Evolutionary conservation across 495 filamentous ascomycete genomes (phyloP), one percentile per base, ranked within the genome.

Genomic region (Bacidia rubella): DNA sequence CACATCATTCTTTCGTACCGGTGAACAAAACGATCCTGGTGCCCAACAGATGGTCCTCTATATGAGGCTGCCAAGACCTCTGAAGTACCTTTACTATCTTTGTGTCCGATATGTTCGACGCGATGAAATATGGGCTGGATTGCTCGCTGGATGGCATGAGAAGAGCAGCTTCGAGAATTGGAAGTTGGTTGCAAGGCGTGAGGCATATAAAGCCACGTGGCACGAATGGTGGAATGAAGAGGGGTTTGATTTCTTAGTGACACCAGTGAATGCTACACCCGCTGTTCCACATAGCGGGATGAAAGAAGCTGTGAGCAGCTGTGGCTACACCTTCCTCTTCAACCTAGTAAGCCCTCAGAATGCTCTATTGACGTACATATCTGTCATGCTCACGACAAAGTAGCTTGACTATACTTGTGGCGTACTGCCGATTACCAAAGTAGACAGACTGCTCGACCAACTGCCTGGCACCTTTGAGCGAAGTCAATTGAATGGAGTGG

Each of bases 321-420:
- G 92, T 60, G 90, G 89, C 2, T 97, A 98, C 64, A 96, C 90
- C 0, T 95, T 98, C 63, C 69, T 98, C 51, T 98, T 90, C 73
- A 98, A 96, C 60, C 52, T 96, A 57, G 82, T 81, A 67, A 64
- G 73, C 47, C 11, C 5, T 22, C 2, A 15, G 9, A 2, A 15
- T 0, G 12, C 3, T 11, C 23, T 10, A 5, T 12, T 5, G 9
- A 19, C 19, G 22, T 9, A 39, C 25, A n/a, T 24, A n/a, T n/a
- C n/a, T n/a, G n/a, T 3, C 23, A 19, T 43, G 20, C 29, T 54
- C 19, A 54, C 25, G 2, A 9, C 7, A 21, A 2, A 38, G 49
- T 45, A 82, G 73, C 74, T 96, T 11, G 92, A 98, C 65, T 96
- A 96, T 65, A 78, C 85, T 0, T 76, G 78, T 17, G 90, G 92